Percentiles rank a stretch among this genome's conserved stretches.
phyloP scores from a whole-genome alignment of 352 stramenopile genomes.

The Pythium angustatum region DNA sequence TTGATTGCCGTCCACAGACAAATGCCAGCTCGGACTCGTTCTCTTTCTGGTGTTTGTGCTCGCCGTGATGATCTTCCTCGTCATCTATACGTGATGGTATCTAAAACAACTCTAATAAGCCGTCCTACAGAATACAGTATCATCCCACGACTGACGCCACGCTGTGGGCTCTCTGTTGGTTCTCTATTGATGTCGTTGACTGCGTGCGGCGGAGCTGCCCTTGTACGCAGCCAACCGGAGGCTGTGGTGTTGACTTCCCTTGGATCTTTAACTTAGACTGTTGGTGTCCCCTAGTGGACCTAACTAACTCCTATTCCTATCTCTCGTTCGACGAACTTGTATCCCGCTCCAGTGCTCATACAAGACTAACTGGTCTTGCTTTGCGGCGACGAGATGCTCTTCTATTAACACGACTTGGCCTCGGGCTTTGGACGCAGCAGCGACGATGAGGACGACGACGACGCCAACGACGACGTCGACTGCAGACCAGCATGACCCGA shows the following conservation, averaged over 20 bases:
- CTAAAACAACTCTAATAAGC: too few relatives aligned
- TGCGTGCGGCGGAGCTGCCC: too few relatives aligned
- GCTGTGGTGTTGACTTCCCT: not conserved
- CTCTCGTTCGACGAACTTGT: not conserved
- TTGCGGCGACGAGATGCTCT: not conserved
- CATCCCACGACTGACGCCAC: not conserved
- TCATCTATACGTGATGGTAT: conserved; percentile 79
- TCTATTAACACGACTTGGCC: conserved; percentile 23
- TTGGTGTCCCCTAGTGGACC: conserved; percentile 7
- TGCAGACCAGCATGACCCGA: conserved; percentile 3
- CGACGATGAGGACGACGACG: conserved; percentile 9
- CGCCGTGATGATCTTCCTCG: conserved; percentile 75
- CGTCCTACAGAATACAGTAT: conserved; percentile 1
- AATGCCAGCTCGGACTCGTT: conserved; percentile 77
- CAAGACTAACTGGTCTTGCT: too few relatives aligned
- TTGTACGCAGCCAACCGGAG: too few relatives aligned
- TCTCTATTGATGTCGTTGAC: too few relatives aligned
- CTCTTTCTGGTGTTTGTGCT: conserved; percentile 68
- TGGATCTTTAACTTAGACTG: conserved; percentile 26
- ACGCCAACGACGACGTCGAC: conserved; percentile 9
- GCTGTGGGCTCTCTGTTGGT: conserved; percentile 5
- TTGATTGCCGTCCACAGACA: conserved; percentile 39
- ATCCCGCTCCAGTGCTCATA: too few relatives aligned
- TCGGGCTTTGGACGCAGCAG: conserved; percentile 23
- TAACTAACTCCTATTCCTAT: conserved; percentile 8